Percentiles rank a stretch among this genome's conserved stretches.
These are phyloP conservation scores for Usnea hakonensis DNA, from an alignment of 495 filamentous ascomycete species.

Conservation along the genomic window DNA sequence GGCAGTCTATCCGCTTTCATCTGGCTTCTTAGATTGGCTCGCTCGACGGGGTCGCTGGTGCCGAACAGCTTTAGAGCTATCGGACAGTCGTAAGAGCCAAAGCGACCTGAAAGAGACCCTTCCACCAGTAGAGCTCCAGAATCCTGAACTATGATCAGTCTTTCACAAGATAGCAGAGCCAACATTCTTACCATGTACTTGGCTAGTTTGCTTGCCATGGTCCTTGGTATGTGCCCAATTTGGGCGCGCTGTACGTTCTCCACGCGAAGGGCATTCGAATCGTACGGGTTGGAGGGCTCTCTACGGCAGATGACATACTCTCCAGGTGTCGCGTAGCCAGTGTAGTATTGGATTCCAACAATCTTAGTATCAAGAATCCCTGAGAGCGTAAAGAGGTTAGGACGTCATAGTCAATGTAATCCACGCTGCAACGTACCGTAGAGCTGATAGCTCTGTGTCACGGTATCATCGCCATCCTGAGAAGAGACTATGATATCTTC, in stretches of 20 bases:
- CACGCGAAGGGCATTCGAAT: slow-evolving; percentile 71
- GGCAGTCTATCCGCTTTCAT: slow-evolving; percentile 59
- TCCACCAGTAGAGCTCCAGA: slow-evolving; percentile 51
- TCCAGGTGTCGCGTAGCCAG: slow-evolving; percentile 57
- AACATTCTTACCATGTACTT: slow-evolving; percentile 52
- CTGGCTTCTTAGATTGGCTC: slow-evolving; percentile 46
- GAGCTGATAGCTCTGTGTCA: slow-evolving; percentile 35
- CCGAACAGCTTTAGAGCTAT: slow-evolving; percentile 61
- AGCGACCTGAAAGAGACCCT: slow-evolving; percentile 54
- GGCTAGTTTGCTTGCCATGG: slow-evolving; percentile 60
- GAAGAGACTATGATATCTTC: slow-evolving; percentile 32
- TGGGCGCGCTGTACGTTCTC: slow-evolving; percentile 71
- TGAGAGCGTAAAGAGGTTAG: slow-evolving; percentile 21
- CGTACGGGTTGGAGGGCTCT: slow-evolving; percentile 67
- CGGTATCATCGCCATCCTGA: slow-evolving; percentile 40
- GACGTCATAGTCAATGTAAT: neutral
- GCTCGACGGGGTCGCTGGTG: slow-evolving; percentile 44
- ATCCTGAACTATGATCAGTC: slow-evolving; percentile 34
- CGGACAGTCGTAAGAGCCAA: slow-evolving; percentile 61
- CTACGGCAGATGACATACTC: slow-evolving; percentile 63
- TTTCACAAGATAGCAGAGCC: no score
- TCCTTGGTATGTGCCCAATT: slow-evolving; percentile 71
- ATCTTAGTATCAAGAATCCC: slow-evolving; percentile 52
- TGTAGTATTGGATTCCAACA: slow-evolving; percentile 76
- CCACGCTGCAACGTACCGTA: slow-evolving; percentile 38